Percentiles rank a stretch among this genome's conserved stretches.
Conservation (phyloP, 345 rosid genomes). For the Viola odorata region DNA sequence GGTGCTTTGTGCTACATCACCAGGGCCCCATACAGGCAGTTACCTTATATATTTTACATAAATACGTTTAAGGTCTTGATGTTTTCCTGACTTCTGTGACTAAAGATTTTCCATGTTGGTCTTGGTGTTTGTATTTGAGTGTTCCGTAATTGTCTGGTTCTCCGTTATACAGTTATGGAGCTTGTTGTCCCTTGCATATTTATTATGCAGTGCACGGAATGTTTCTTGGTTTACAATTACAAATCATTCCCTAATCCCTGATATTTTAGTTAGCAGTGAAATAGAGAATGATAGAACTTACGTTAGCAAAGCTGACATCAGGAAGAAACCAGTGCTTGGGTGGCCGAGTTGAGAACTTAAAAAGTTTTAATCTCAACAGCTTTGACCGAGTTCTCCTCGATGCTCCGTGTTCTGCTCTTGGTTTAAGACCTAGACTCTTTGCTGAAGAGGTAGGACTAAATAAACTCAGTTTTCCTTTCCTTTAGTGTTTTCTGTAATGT, state of each 20-base stretch:
- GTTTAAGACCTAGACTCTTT: conserved; percentile 90
- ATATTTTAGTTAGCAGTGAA: conserved; percentile 50
- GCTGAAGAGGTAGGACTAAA: conserved; percentile 62
- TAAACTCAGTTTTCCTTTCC: background rate
- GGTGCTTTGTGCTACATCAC: no score
- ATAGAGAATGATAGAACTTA: conserved; percentile 45
- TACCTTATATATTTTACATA: no score
- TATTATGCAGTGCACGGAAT: background rate
- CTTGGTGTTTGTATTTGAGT: no score
- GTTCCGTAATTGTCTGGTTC: no score
- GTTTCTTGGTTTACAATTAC: background rate
- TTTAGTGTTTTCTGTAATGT: background rate
- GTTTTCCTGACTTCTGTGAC: no score
- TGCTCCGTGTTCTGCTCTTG: conserved; percentile 99
- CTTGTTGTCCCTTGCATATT: background rate
- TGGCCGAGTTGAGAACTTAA: conserved; percentile 68
- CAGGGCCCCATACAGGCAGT: no score
- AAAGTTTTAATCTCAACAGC: conserved; percentile 75
- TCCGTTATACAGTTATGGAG: no score
- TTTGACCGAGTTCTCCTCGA: conserved; percentile 94
- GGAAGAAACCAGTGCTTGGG: conserved; percentile 80
- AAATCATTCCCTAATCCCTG: conserved; percentile 26
- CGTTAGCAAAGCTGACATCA: conserved; percentile 57
- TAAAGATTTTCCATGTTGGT: no score
- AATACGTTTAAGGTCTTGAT: no score